A percentile compares a stretch with the other conserved stretches of the same genome.
These are phyloP conservation scores for Aegilops umbellulata DNA, from an alignment of 176 grass and related monocot genomes.

Conservation along the genomic window DNA sequence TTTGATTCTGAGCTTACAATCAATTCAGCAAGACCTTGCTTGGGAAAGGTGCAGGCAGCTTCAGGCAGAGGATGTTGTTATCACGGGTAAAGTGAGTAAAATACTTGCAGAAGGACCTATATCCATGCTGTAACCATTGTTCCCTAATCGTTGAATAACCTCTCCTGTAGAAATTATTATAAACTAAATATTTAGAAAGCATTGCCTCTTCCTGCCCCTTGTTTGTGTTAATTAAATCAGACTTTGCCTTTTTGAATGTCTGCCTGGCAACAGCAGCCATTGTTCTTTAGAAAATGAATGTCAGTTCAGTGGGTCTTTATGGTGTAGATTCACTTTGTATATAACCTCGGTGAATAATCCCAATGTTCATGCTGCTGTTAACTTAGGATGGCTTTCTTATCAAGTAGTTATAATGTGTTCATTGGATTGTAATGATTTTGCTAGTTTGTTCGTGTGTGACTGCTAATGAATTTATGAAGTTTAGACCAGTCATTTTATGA, in stretches of 20 bases:
- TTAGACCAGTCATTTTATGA: not conserved
- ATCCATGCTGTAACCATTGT: not conserved
- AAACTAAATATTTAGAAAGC: not conserved
- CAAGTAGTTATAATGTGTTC: not conserved
- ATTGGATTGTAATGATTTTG: slow-evolving; percentile 13
- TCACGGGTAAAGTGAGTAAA: slow-evolving; percentile 80
- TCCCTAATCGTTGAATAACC: not conserved
- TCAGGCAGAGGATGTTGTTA: slow-evolving; percentile 79
- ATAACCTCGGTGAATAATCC: not conserved
- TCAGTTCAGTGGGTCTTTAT: not conserved
- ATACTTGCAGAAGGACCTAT: not conserved
- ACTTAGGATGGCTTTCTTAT: slow-evolving; percentile 9
- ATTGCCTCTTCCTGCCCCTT: not conserved
- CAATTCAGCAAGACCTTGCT: slow-evolving; percentile 79
- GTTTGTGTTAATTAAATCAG: not conserved
- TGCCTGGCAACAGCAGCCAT: not conserved
- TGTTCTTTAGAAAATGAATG: slow-evolving; percentile 18
- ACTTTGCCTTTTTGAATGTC: not conserved
- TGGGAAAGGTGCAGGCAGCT: slow-evolving; percentile 96
- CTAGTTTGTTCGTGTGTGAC: slow-evolving; percentile 11
- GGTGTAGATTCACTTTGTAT: not conserved
- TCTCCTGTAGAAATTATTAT: not conserved
- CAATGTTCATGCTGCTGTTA: slow-evolving; percentile 2
- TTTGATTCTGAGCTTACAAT: slow-evolving; percentile 79
- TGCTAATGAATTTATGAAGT: not conserved